Percentiles rank a stretch among this genome's conserved stretches.
Evolutionary conservation across 495 filamentous ascomycete species (phyloP).

Genomic region (Xylaria castorea): DNA sequence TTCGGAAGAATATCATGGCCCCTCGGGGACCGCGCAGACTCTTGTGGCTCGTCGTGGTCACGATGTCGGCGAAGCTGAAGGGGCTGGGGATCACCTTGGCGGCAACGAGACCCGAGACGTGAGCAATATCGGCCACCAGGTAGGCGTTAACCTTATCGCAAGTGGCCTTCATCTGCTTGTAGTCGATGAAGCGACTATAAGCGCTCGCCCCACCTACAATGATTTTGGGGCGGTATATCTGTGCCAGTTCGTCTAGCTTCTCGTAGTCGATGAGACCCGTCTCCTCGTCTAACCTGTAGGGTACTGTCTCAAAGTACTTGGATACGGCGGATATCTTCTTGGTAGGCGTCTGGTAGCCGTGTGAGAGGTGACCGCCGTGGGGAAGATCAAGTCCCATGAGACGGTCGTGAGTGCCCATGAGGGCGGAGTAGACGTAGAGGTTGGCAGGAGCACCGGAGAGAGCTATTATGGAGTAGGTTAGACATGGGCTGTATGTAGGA

Average conservation of each 20-base stretch:
- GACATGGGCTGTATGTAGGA: slow-evolving; percentile 1
- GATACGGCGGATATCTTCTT: slow-evolving; percentile 99
- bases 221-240: slow-evolving; percentile 90
- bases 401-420: slow-evolving; percentile 90
- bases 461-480: slow-evolving; percentile 57
- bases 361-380: slow-evolving; percentile 95
- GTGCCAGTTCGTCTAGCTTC: slow-evolving; percentile 81
- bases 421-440: slow-evolving; percentile 91
- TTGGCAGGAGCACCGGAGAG: slow-evolving; percentile 96
- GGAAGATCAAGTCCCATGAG: slow-evolving; percentile 97
- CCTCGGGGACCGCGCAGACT: slow-evolving; percentile 92
- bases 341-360: slow-evolving; percentile 95
- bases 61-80: slow-evolving; percentile 89
- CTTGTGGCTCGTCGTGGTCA: slow-evolving; percentile 99
- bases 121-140: slow-evolving; percentile 95
- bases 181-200: slow-evolving; percentile 94
- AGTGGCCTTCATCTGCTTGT: slow-evolving; percentile 83
- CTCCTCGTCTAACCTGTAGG: slow-evolving; percentile 87
- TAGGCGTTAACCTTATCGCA: slow-evolving; percentile 91
- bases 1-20: slow-evolving; percentile 98
- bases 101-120: slow-evolving; percentile 93
- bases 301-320: slow-evolving; percentile 98
- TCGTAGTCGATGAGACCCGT: slow-evolving; percentile 96
- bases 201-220: slow-evolving; percentile 95
- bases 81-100: slow-evolving; percentile 88